Evolutionary conservation across 2,329 filamentous ascomycete genomes (phyloP), one percentile per base, ranked within the genome.

Genomic region (Exserohilum rostratum): DNA sequence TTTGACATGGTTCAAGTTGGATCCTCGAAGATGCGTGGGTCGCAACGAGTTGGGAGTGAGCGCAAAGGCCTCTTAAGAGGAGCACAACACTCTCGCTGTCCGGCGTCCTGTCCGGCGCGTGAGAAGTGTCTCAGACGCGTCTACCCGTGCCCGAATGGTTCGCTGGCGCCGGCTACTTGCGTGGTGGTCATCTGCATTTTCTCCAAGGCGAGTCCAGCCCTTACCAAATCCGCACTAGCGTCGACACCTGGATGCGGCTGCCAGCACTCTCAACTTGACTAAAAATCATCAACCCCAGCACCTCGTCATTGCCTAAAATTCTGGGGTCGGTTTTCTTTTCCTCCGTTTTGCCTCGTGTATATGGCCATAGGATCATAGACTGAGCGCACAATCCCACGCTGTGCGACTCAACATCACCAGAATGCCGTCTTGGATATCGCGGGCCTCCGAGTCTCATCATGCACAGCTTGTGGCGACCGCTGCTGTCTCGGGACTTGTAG

Each of bases 391-490:
- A 43, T 54, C 42, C 27, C 46, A 44, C 38, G 17, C 25, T 46
- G 48, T 39, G 10, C 48, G 38, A 40, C 31, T 37, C 30, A 31
- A 46, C 17, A 43, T n/a, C 29, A 29, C 34, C 56, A 57, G 59
- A 18, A 80, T 80, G 78, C 77, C 77, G 62, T 76, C 74, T 52
- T 81, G 79, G 79, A 68, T 80, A 59, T 72, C 77, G 54, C 71
- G 77, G 44, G 69, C 75, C 29, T 75, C 76, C 4, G 71, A 74
- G 34, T 80, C 78, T 35, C 80, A 81, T 67, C 74, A 77, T 64
- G 74, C 79, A 37, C 90, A 92, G 72, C 79, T 95, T 31, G 83
- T 86, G 15, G 84, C 87, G 3, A 91, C 90, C 0, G 90, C 90
- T 2, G 79, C 90, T 18, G 72, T 81, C 9, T 82, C 81, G 4